Evolutionary conservation across 257 asterid genomes (phyloP).

Genomic region (Plectranthus barbatus): DNA sequence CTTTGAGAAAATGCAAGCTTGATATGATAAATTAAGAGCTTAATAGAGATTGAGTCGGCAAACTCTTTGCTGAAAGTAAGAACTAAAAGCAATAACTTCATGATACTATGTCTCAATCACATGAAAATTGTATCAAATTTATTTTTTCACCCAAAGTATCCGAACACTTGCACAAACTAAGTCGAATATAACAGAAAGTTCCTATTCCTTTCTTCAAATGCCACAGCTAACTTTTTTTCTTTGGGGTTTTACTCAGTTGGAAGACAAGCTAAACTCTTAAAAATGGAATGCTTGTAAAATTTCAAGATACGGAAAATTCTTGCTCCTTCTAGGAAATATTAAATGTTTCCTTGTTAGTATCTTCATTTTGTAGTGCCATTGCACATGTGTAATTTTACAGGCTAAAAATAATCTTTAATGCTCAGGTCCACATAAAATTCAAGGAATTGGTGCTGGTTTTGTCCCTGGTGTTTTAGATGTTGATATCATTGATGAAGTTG

Average conservation of each 20-base stretch:
- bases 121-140: neutral
- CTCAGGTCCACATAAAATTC: constrained; percentile 89
- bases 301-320: neutral
- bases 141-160: neutral
- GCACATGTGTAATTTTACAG: neutral
- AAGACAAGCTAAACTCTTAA: neutral
- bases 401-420: constrained; percentile 18
- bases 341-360: neutral
- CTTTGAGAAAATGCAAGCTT: neutral
- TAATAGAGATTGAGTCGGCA: neutral
- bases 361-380: too few species aligned
- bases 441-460: constrained; percentile 98
- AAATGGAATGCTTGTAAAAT: neutral
- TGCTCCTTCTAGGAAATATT: neutral
- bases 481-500: constrained; percentile 67
- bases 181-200: neutral
- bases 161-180: neutral
- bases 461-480: constrained; percentile 79
- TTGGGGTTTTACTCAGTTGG: neutral
- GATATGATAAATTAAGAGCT: neutral
- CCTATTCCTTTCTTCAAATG: neutral
- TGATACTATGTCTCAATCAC: neutral
- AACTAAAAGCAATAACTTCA: neutral
- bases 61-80: neutral
- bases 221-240: neutral